Conservation (phyloP, 371 early-diverging fungal species). For the Dichotomocladium elegans region DNA sequence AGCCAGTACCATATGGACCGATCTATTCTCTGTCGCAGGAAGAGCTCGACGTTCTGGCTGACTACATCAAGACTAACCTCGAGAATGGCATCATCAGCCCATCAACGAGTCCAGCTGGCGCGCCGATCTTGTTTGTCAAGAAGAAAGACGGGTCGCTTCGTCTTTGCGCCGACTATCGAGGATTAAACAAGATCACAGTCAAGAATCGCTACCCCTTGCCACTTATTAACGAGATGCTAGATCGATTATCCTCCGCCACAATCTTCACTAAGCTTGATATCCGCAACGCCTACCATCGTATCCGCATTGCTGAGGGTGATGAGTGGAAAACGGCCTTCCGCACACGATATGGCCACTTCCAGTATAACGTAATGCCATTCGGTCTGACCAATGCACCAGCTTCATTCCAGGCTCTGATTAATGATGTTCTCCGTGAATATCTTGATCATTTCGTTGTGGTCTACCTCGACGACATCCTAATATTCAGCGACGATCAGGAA, state of each 20-base stretch:
- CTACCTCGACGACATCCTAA: too few relatives aligned
- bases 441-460: too few relatives aligned
- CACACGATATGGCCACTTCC: too few relatives aligned
- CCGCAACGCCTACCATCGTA: constrained; percentile 23
- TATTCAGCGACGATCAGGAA: constrained; percentile 39
- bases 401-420: constrained; percentile 33
- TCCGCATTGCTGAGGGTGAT: too few relatives aligned
- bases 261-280: constrained; percentile 40
- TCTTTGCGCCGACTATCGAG: constrained; percentile 33
- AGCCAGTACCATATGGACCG: constrained; percentile 21
- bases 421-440: constrained; percentile 2
- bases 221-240: too few relatives aligned
- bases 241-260: constrained; percentile 10
- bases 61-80: constrained; percentile 19
- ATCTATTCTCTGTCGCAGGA: constrained; percentile 26
- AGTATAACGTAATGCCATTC: too few relatives aligned
- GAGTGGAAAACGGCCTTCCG: too few relatives aligned
- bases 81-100: constrained; percentile 32
- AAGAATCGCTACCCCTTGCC: constrained; percentile 45
- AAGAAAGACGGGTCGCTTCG: constrained; percentile 50
- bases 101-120: too few relatives aligned
- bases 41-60: constrained; percentile 12
- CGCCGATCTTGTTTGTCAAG: constrained; percentile 49
- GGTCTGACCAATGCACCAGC: constrained; percentile 45
- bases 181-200: constrained; percentile 44